These are phyloP conservation scores for Penicillium bovifimosum DNA, from an alignment of 495 filamentous ascomycete genomes.

Conservation along the genomic window DNA sequence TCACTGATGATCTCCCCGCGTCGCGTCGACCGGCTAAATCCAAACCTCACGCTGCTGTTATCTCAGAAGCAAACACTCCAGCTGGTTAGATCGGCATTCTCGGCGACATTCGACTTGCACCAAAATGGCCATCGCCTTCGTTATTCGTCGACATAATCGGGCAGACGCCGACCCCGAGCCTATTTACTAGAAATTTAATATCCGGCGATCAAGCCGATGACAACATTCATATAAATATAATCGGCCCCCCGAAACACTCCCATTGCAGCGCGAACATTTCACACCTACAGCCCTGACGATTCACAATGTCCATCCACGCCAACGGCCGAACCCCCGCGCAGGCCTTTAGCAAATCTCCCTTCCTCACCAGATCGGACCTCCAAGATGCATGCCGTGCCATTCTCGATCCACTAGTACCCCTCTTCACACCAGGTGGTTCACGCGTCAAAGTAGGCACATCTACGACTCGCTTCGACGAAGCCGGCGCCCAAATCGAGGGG, in stretches of 20 bases:
- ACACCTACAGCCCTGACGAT: background rate
- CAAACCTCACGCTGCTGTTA: background rate
- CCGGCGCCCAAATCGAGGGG: slow-evolving; percentile 71
- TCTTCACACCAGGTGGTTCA: slow-evolving; percentile 54
- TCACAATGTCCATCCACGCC: slow-evolving; percentile 29
- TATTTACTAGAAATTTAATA: background rate
- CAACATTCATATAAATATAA: background rate
- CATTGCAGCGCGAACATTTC: background rate
- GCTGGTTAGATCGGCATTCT: slow-evolving; percentile 6
- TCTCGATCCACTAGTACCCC: slow-evolving; percentile 57
- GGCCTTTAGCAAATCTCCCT: slow-evolving; percentile 28
- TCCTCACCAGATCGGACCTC: slow-evolving; percentile 44
- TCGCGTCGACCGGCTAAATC: slow-evolving; percentile 4
- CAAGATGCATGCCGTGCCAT: slow-evolving; percentile 54
- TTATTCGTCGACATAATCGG: background rate
- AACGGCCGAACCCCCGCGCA: slow-evolving; percentile 27
- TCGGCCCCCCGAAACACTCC: background rate
- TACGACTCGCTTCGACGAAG: slow-evolving; percentile 66
- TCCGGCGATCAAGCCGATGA: background rate
- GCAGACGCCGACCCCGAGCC: background rate
- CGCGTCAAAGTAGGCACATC: slow-evolving; percentile 59
- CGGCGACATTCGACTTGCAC: background rate
- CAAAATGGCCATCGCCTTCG: background rate
- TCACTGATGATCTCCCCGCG: background rate
- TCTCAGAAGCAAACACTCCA: background rate